Base-by-base conservation (phyloP, 192 early-diverging fungal species). In the Chytriomyces sp. region DNA sequence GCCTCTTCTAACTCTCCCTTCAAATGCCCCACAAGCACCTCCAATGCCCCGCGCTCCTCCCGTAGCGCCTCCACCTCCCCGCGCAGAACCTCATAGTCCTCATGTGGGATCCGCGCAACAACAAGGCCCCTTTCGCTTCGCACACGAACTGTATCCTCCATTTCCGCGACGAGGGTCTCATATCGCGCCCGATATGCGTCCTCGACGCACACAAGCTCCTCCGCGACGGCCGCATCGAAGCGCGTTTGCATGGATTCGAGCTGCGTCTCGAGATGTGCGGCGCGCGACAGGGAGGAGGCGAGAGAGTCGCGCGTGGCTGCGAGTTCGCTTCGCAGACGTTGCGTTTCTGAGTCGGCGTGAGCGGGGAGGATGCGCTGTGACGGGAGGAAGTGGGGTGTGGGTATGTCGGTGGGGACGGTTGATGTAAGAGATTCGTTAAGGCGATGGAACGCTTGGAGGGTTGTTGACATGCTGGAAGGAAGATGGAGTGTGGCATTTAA, bases 1-100 rank as follows among this genome's bases (percentile, higher is more conserved):
- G 66, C 66, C 28, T 68, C 66, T 22, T 68, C 54, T 22, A 68
- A 25, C n/a, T 68, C 66, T 10, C 30, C 25, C 36, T 68, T n/a
- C n/a, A n/a, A 56, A 10, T 52, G 39, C 7, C 5, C 22, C 3
- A 68, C 7, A 68, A 14, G 19, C 14, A 56, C 66, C 19, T 68
- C 52, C 8, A 53, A 22, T 36, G 33, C 44, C 44, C 14, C 22
- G 17, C 44, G 22, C 44, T 49, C 44, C 0, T 30, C 26, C 17
- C 19, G 63, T 31, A 22, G 14, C 44, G 40, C 8, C 38, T 65
- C 63, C 14, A 52, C 7, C 33, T 36, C 32, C 66, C 14, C 34
- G 22, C 31, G 19, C 30, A 22, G 8, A 28, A 37, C 44, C 54
- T 26, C 5, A 56, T n/a, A 56, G 14, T 54, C 52, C 44, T 49